Evolutionary conservation across 2,329 filamentous ascomycete species (phyloP).

Genomic region (Fusarium buxicola): DNA sequence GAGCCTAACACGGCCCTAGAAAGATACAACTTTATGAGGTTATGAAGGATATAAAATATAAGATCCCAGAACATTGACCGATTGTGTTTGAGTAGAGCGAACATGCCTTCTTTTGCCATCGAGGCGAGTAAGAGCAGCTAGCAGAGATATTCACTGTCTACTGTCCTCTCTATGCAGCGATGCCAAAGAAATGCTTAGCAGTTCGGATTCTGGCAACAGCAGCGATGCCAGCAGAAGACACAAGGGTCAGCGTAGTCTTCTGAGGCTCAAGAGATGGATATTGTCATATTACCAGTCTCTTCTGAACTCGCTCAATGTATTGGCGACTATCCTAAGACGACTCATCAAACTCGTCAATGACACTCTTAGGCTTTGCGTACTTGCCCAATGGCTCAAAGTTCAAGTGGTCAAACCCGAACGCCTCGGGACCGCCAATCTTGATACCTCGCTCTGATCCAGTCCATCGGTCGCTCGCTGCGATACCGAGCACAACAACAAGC

Average conservation of each 20-base stretch:
- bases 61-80: constrained; percentile 11
- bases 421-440: constrained; percentile 61
- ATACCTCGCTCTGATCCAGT: constrained; percentile 59
- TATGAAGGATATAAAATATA: constrained; percentile 19
- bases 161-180: no score
- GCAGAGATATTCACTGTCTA: constrained; percentile 11
- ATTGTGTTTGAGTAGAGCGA: background rate
- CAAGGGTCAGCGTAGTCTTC: no score
- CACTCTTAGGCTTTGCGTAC: constrained; percentile 62
- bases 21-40: constrained; percentile 27
- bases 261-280: no score
- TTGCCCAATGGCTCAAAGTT: constrained; percentile 60
- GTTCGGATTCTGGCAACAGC: no score
- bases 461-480: constrained; percentile 59
- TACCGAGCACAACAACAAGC: constrained; percentile 61
- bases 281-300: no score
- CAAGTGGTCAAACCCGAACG: constrained; percentile 61
- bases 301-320: no score
- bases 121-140: constrained; percentile 10
- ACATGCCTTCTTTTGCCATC: constrained; percentile 18
- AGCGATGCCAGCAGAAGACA: no score
- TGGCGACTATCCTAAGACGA: background rate
- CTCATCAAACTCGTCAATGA: constrained; percentile 62
- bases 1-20: constrained; percentile 25
- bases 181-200: no score